These are phyloP conservation scores for Trichoderma reesei DNA, from an alignment of 495 filamentous ascomycete genomes.

Conservation along the genomic window DNA sequence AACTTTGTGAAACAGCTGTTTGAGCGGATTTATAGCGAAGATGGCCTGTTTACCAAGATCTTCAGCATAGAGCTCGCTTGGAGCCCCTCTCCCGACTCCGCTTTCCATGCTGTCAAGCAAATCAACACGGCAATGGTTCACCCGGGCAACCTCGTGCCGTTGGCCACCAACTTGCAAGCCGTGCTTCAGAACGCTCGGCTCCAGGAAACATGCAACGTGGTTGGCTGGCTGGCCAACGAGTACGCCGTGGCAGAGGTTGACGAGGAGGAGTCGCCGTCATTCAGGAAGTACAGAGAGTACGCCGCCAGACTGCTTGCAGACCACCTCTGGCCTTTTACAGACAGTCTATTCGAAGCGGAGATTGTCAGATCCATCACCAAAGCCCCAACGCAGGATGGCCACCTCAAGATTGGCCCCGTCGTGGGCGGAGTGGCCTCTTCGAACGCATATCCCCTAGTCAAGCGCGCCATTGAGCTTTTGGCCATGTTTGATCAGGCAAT, in stretches of 20 bases:
- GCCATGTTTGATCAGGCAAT: constrained; percentile 65
- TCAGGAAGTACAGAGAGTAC: constrained; percentile 58
- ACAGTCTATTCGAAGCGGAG: constrained; percentile 40
- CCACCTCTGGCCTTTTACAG: constrained; percentile 43
- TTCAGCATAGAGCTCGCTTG: constrained; percentile 42
- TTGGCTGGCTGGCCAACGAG: constrained; percentile 71
- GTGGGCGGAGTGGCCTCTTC: constrained; percentile 45
- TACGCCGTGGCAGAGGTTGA: constrained; percentile 69
- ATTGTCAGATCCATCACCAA: constrained; percentile 40
- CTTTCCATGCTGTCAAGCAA: constrained; percentile 30
- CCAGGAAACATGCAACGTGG: constrained; percentile 59
- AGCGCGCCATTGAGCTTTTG: constrained; percentile 72
- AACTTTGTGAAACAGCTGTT: constrained; percentile 42
- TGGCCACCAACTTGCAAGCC: constrained; percentile 35
- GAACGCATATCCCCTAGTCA: constrained; percentile 49
- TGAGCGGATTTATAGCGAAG: constrained; percentile 39
- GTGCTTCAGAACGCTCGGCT: constrained; percentile 33
- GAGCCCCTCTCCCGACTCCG: constrained; percentile 30
- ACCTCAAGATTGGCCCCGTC: constrained; percentile 32
- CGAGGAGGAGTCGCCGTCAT: constrained; percentile 58
- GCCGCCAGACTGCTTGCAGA: constrained; percentile 47
- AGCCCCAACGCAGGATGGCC: constrained; percentile 29
- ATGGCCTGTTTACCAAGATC: constrained; percentile 33
- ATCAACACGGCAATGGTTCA: constrained; percentile 33
- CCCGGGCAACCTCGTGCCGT: constrained; percentile 34